A percentile compares a stretch with the other conserved stretches of the same genome.
Evolutionary conservation across 106 monocot genomes (phyloP).

Genomic region (Platanthera guangdongensis): DNA sequence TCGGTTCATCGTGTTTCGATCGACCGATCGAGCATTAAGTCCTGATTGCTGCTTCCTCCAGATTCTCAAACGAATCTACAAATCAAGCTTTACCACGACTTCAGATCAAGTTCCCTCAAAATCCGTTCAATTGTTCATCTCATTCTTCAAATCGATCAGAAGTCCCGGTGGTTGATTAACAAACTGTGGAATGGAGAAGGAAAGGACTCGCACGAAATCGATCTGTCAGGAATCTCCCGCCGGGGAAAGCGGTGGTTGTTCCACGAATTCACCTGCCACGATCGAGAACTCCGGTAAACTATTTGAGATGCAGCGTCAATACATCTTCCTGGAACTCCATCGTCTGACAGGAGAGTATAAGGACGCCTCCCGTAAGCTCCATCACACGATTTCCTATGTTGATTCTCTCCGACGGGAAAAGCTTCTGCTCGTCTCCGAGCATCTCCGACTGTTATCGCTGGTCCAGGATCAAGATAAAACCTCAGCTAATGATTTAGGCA

Average conservation of each 20-base stretch:
- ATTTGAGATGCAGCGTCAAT: conserved; percentile 29
- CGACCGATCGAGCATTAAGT: background rate
- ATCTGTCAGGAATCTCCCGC: background rate
- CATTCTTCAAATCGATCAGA: background rate
- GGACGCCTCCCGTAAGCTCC: conserved; percentile 38
- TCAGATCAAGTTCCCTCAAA: background rate
- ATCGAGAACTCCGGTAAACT: background rate
- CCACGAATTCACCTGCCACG: background rate
- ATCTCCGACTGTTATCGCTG: conserved; percentile 34
- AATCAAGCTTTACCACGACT: background rate
- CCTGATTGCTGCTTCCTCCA: background rate
- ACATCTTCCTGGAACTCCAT: conserved; percentile 29
- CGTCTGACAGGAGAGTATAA: conserved; percentile 38
- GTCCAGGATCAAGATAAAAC: conserved; percentile 18
- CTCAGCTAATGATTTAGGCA: background rate
- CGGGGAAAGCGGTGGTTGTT: background rate
- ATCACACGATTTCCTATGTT: conserved; percentile 20
- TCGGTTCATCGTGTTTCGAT: background rate
- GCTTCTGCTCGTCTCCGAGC: conserved; percentile 28
- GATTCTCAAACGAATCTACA: background rate
- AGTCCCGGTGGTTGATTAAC: background rate
- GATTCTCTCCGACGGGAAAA: conserved; percentile 42
- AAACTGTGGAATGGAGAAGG: background rate
- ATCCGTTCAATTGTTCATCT: background rate
- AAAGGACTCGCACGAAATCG: background rate